Evolutionary conservation across 2,329 filamentous ascomycete genomes (phyloP).

Genomic region (Sarocladium oryzae): DNA sequence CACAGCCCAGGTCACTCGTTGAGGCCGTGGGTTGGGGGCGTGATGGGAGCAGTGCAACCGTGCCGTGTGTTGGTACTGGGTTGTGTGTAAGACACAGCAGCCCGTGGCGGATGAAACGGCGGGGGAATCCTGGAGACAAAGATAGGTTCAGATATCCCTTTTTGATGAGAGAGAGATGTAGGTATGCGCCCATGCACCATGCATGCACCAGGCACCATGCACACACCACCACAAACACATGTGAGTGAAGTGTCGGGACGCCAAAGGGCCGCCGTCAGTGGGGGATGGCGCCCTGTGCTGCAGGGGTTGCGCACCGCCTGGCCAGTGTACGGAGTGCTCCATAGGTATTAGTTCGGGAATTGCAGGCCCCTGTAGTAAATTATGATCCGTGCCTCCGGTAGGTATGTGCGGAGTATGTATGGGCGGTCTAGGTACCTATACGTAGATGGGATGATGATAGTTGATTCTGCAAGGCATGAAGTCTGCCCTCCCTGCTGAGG

Average conservation of each 20-base stretch:
- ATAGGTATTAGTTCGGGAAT: too few relatives aligned
- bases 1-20: slow-evolving; percentile 7
- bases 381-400: too few relatives aligned
- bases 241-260: slow-evolving; percentile 5
- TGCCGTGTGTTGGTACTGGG: not conserved
- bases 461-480: too few relatives aligned
- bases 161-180: not conserved
- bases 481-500: too few relatives aligned
- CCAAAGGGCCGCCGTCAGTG: slow-evolving; percentile 3
- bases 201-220: too few relatives aligned
- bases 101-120: slow-evolving; percentile 1
- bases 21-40: slow-evolving; percentile 7
- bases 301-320: not conserved
- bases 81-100: not conserved
- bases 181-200: too few relatives aligned
- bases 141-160: not conserved
- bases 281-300: not conserved
- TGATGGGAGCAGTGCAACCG: not conserved
- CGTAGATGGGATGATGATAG: too few relatives aligned
- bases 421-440: too few relatives aligned
- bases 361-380: too few relatives aligned
- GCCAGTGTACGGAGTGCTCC: too few relatives aligned
- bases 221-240: too few relatives aligned
- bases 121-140: not conserved
- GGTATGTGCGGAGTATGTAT: too few relatives aligned